Evolutionary conservation across 805 yeast genomes (phyloP), one percentile per base, ranked within the genome.

Genomic region (Saccharomycopsis synnaedendra): DNA sequence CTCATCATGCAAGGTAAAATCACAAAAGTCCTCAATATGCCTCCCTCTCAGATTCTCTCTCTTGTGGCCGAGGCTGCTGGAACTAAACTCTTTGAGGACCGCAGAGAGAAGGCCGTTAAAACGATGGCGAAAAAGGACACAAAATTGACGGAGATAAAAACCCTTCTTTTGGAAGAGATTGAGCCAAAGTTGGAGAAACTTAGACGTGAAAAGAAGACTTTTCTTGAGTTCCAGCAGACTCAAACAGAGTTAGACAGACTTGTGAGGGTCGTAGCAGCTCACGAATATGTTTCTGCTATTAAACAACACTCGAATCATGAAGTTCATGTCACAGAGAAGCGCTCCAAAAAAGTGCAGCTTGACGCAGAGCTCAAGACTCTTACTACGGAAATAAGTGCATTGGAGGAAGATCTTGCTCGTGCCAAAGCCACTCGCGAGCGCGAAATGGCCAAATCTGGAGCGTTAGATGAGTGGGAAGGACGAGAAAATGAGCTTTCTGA

Each of bases 1-100:
- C 72, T 93, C 57, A 93, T 93, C 59, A 93, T 94, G 98, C 99
- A 93, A 66, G 99, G 99, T 51, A 86, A 88, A 61, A 93, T 94
- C 66, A 94, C 98, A 34, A 90, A 93, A 63, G 97, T 93, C 54
- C 72, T 93, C 58, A 93, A 93, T 63, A 93, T 93, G 97, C 87
- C 85, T 57, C 95, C 98, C 1, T 69, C 78, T 1, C 97, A 93
- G 63, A 85, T 90, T 39, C 65, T 93, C 54, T 81, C 96, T 4
- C 71, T 93, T 56, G 87, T 93, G 47, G 98, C 93, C 64, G 99
- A 93, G 65, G 98, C 98, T 0, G 96, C 98, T 0, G 98, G 99
- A 4, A 93, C 98, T 0, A 79, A 90, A 54, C 85, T 90, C 73
- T 93, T 86, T 60, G 97, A 93, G 63, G 95, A 88, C 53, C 77